Percentiles rank a stretch among this genome's conserved stretches.
Conservation (phyloP, 1,284 basidiomycete genomes). For the Ganoderma lucidum region DNA sequence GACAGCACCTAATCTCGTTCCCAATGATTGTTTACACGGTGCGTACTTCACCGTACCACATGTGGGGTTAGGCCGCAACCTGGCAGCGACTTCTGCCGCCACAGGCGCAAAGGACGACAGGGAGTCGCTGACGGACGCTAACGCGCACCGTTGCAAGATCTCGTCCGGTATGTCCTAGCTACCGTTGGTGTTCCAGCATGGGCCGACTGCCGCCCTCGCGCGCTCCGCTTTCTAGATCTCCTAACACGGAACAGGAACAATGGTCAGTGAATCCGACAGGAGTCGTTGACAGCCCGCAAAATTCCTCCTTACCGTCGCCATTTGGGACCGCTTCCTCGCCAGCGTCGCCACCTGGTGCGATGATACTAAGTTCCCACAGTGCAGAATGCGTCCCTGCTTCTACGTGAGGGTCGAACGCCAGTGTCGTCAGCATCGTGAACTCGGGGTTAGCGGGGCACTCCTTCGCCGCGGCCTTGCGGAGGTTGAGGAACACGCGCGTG, state of each 20-base stretch:
- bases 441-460: neutral
- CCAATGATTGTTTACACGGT: neutral
- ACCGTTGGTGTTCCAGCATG: neutral
- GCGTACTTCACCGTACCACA: neutral
- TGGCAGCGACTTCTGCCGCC: no score
- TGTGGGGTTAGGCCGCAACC: no score
- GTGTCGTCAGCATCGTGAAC: conserved; percentile 3
- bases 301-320: neutral
- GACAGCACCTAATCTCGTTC: neutral
- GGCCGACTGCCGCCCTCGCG: neutral
- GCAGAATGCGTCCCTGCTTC: neutral
- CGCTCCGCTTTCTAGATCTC: neutral
- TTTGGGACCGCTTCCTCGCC: neutral
- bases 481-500: conserved; percentile 1
- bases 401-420: neutral
- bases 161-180: neutral
- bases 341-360: neutral
- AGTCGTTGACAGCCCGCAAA: neutral
- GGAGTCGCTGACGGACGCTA: no score
- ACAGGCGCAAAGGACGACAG: no score
- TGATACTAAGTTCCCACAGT: neutral
- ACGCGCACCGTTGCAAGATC: no score
- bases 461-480: conserved; percentile 3
- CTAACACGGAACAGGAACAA: neutral
- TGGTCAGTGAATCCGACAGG: neutral